Evolutionary conservation across 2,329 filamentous ascomycete genomes (phyloP).

Genomic region (Capronia epimyces): DNA sequence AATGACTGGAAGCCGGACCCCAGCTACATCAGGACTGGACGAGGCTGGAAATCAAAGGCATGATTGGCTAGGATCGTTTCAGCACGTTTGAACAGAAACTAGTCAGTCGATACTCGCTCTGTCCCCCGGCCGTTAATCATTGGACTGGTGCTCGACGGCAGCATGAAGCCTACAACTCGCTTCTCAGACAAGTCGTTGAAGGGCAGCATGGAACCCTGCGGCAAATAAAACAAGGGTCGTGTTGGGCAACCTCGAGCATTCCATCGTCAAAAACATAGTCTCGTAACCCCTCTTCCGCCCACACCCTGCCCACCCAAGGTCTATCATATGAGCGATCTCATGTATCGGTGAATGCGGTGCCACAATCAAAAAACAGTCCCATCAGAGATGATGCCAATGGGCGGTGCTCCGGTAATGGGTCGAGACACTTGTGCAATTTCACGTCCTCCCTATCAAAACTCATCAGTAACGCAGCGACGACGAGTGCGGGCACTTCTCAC

Average conservation of each 20-base stretch:
- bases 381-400: slow-evolving; percentile 93
- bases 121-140: no score
- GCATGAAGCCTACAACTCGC: no score
- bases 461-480: slow-evolving; percentile 26
- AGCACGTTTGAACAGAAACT: no score
- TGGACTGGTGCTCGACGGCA: no score
- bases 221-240: background rate
- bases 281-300: slow-evolving; percentile 14
- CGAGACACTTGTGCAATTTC: slow-evolving; percentile 93
- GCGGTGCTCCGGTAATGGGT: slow-evolving; percentile 92
- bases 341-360: background rate
- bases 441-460: slow-evolving; percentile 65
- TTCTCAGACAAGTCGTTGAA: background rate
- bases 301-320: no score
- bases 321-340: background rate
- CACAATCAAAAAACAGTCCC: slow-evolving; percentile 78
- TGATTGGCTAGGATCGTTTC: background rate
- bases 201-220: background rate
- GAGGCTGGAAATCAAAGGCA: background rate
- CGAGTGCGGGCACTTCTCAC: slow-evolving; percentile 47
- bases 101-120: no score
- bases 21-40: background rate
- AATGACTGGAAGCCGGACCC: no score
- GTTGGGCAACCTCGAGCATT: background rate
- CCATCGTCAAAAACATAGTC: slow-evolving; percentile 4